phyloP scores from a whole-genome alignment of 192 early-diverging fungal species.

The Coemansia sp. region DNA sequence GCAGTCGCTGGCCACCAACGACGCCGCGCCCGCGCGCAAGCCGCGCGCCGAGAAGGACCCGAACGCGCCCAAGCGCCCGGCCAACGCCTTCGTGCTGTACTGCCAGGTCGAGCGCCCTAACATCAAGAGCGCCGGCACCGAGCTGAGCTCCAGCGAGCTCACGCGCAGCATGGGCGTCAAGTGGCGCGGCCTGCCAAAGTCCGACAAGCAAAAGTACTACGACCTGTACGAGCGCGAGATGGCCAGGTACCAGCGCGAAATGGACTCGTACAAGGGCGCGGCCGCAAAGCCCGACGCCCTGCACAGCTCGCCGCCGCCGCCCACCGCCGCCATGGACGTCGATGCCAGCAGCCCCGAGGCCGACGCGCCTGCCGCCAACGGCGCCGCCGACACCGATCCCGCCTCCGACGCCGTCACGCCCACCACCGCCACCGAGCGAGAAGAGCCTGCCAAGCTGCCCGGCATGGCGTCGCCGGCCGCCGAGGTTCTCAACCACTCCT shows the following conservation, averaged over 20 bases:
- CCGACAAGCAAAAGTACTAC: slow-evolving; percentile 45
- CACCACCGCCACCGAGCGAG: slow-evolving; percentile 12
- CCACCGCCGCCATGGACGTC: slow-evolving; percentile 20
- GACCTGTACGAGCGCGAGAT: slow-evolving; percentile 49
- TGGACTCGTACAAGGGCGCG: slow-evolving; percentile 34
- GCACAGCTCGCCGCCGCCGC: slow-evolving; percentile 10
- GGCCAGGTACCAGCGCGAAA: slow-evolving; percentile 45
- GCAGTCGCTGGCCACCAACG: slow-evolving; percentile 7
- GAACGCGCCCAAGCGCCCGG: slow-evolving; percentile 46
- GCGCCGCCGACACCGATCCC: slow-evolving; percentile 6
- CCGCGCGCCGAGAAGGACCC: slow-evolving; percentile 46
- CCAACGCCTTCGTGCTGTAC: slow-evolving; percentile 52
- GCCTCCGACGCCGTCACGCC: slow-evolving; percentile 8
- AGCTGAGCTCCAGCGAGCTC: slow-evolving; percentile 42
- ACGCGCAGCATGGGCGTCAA: slow-evolving; percentile 48
- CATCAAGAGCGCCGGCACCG: slow-evolving; percentile 35
- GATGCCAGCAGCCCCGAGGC: slow-evolving; percentile 7
- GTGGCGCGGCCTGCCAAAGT: slow-evolving; percentile 42
- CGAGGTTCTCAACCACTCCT: neutral
- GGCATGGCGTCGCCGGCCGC: no score
- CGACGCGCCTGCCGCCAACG: slow-evolving; percentile 7
- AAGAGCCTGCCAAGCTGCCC: neutral
- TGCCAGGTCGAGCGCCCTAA: slow-evolving; percentile 48
- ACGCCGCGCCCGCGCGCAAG: slow-evolving; percentile 9
- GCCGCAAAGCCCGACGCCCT: neutral